phyloP scores from a whole-genome alignment of 2,329 filamentous ascomycete species.

The Alternaria metachromatica region DNA sequence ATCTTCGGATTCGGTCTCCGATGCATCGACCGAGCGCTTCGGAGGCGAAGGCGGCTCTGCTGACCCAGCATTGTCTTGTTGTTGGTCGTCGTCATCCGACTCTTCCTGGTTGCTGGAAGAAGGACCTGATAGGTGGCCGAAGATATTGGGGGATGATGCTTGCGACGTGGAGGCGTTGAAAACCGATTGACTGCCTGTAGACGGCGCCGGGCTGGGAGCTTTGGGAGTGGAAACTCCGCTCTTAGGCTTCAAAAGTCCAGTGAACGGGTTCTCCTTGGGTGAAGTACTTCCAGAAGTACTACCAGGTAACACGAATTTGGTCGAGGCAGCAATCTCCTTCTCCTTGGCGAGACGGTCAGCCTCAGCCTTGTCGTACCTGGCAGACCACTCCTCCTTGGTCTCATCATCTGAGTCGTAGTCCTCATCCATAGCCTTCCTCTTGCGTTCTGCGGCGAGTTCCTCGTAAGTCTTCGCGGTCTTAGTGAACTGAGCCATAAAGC shows the following conservation, averaged over 20 bases:
- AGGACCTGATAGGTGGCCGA: constrained; percentile 43
- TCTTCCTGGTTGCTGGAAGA: constrained; percentile 43
- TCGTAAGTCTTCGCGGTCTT: constrained; percentile 41
- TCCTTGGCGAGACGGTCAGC: constrained; percentile 37
- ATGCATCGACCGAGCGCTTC: constrained; percentile 33
- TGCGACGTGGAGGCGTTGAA: constrained; percentile 36
- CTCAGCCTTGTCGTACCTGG: constrained; percentile 40
- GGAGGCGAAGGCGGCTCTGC: constrained; percentile 25
- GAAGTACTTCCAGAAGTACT: constrained; percentile 13
- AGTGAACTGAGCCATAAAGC: constrained; percentile 39
- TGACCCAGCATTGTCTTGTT: constrained; percentile 19
- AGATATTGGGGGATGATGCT: constrained; percentile 38
- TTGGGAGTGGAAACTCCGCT: constrained; percentile 35
- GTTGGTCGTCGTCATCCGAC: constrained; percentile 32
- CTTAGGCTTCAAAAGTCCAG: constrained; percentile 25
- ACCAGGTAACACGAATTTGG: constrained; percentile 27
- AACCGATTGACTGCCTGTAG: constrained; percentile 40
- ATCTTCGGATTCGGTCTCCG: constrained; percentile 36
- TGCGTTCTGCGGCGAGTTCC: constrained; percentile 42
- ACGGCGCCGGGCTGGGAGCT: constrained; percentile 39
- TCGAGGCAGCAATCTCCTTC: constrained; percentile 28
- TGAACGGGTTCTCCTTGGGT: constrained; percentile 22
- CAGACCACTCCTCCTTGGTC: constrained; percentile 42
- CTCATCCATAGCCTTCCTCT: constrained; percentile 44
- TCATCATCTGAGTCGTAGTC: constrained; percentile 49